Evolutionary conservation across 805 yeast genomes (phyloP), one percentile per base, ranked within the genome.

Genomic region (Ogataea haglerorum): DNA sequence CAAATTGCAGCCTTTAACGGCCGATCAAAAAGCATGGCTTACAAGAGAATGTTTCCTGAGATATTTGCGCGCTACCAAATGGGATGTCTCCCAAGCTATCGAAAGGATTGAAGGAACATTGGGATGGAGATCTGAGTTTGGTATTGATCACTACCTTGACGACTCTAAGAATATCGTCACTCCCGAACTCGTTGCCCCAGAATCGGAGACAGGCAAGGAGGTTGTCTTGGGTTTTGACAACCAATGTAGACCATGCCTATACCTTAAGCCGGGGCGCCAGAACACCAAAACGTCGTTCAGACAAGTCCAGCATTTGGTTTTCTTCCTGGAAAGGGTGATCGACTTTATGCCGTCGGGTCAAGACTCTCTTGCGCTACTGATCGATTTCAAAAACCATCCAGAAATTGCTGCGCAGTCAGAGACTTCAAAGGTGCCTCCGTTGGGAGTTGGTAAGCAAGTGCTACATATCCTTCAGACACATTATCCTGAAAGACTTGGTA

Each of bases 271-370:
- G 0, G 98, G 98, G 10, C 77, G 95, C 59, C 99, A 93, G 65
- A 93, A 93, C 67, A 93, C 99, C 12, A 86, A 87, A 57, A 79
- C 93, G 3, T 78, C 93, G 1, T 83, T 80, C 47, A 76, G 91
- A 53, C 99, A 93, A 60, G 96, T 93, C n/a, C 95, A 93, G 64
- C 96, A 89, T 60, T 70, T 93, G 60, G 98, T 93, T 6, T 91
- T 73, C 67, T 84, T 84, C 89, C 72, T 93, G 39, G 99, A 93
- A 64, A 74, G 90, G 44, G 95, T 85, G 30, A 90, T 91, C 42
- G 95, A 89, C 62, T 86, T 77, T 63, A 91, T 93, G 97, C 96
- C 97, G 1, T 74, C 88, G 0, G 98, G 98, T 16, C 99, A 93
- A 65, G 99, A 91, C 58, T 83, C 95, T 10, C 69, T 93, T 39